Base-by-base conservation (phyloP, 176 grass and related monocot genomes). In the Raddia guianensis region DNA sequence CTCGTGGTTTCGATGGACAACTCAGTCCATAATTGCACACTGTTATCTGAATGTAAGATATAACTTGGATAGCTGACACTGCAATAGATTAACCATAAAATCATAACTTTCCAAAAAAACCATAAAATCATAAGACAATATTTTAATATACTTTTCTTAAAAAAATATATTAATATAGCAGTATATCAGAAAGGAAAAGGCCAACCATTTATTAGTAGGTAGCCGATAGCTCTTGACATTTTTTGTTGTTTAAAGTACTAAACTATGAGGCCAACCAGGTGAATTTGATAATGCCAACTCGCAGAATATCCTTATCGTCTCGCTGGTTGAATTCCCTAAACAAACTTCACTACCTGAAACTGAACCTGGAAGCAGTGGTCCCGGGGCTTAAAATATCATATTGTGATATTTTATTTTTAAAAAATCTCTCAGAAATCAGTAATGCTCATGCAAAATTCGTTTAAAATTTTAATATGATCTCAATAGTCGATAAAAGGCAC, bases 61-160 rank as follows among this genome's bases (percentile, higher is more conserved):
- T n/a, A n/a, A 18, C 32, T 6, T 85, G 42, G 56, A 34, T 16
- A 78, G 72, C 70, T 63, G 56, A 89, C 37, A 44, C 14, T 68
- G 8, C 43, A 76, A 63, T 34, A 4, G n/a, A 34, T 7, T 56
- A 74, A 56, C 82, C 57, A 70, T n/a, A 18, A 0, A 74, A 18
- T 20, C 7, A 76, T 20, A 76, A 16, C 57, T 27, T 27, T 27
- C 27, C 27, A 27, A 27, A 27, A 27, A 27, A 27, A 27, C 27
- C 27, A 27, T 27, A 27, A 27, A 27, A 27, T 27, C 27, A 27
- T 27, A 27, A 27, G 27, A 27, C 27, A 27, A 27, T 27, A 27
- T 27, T 27, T 27, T 27, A 27, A 27, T 27, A 27, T 27, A 27
- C 1, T 27, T 27, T 27, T 27, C 27, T 27, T 27, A 27, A 27